These are phyloP conservation scores for Benincasa hispida DNA, from an alignment of 306 rosid species.

Conservation along the genomic window DNA sequence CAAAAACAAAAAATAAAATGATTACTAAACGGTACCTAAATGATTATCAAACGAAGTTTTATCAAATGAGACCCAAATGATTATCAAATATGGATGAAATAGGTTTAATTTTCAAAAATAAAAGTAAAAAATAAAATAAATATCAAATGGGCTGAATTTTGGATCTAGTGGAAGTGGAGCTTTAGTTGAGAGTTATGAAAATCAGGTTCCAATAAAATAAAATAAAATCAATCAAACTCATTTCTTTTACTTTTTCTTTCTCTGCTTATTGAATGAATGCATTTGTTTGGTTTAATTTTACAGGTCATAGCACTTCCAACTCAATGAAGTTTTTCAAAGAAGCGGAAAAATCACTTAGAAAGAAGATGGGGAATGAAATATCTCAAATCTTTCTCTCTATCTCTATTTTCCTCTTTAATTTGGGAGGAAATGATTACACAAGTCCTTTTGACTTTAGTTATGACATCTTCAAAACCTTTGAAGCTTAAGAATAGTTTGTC, in stretches of 20 bases:
- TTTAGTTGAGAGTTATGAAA: conserved; percentile 24
- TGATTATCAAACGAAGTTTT: too few relatives aligned
- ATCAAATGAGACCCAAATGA: too few relatives aligned
- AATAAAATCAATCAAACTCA: not conserved
- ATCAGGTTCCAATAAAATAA: too few relatives aligned
- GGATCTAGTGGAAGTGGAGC: conserved; percentile 59
- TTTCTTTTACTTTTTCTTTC: not conserved
- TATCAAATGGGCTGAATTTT: too few relatives aligned
- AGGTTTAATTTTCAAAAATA: too few relatives aligned
- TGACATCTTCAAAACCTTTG: not conserved
- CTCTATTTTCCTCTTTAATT: conserved; percentile 31
- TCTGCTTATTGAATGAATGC: too few relatives aligned
- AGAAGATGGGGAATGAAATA: conserved; percentile 19
- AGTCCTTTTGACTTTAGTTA: not conserved
- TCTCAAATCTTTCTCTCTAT: conserved; percentile 16
- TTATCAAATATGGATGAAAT: too few relatives aligned
- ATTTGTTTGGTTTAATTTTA: not conserved
- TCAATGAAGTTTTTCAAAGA: conserved; percentile 28
- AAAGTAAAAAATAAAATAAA: too few relatives aligned
- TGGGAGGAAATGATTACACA: conserved; percentile 27
- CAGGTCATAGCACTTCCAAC: conserved; percentile 26
- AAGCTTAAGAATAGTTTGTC: conserved; percentile 12
- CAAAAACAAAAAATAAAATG: too few relatives aligned
- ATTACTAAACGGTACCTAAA: too few relatives aligned
- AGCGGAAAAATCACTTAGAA: conserved; percentile 10